These are phyloP conservation scores for Apocynum venetum DNA, from an alignment of 257 asterid species.

Conservation along the genomic window DNA sequence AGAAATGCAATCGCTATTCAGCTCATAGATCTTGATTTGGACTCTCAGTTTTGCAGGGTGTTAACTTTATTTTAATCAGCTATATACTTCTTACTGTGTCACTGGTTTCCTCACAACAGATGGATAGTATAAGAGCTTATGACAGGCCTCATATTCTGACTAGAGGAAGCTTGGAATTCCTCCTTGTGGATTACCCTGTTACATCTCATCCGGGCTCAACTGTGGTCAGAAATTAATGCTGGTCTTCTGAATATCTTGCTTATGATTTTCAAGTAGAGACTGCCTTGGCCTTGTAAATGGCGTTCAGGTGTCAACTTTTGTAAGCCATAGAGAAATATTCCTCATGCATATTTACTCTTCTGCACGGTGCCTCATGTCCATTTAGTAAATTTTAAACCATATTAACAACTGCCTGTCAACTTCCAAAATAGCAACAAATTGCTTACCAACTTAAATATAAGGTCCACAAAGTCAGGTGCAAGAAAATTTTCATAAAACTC, in stretches of 20 bases:
- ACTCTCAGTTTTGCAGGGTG: not conserved
- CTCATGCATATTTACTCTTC: not conserved
- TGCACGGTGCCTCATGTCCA: not conserved
- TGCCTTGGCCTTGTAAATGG: not conserved
- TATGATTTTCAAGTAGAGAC: not conserved
- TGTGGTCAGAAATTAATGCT: not conserved
- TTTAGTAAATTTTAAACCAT: slow-evolving; percentile 1
- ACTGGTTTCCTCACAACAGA: not conserved
- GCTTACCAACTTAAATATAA: not conserved
- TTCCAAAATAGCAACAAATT: not conserved
- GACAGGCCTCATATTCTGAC: not conserved
- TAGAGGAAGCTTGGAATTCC: not conserved
- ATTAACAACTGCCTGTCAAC: not conserved
- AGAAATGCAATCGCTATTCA: not conserved
- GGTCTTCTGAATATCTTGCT: not conserved
- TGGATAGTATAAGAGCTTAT: not conserved
- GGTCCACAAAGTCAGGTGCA: not conserved
- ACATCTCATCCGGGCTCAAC: not conserved
- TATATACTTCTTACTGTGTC: not conserved
- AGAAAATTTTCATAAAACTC: not conserved
- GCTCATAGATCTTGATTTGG: slow-evolving; percentile 1
- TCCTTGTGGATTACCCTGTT: not conserved
- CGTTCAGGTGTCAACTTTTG: not conserved
- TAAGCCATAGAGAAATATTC: not conserved
- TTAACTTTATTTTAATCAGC: not conserved